A percentile compares a stretch with the other conserved stretches of the same genome.
Evolutionary conservation across 371 early-diverging fungal species (phyloP).

Genomic region (Fennellomyces sp.): DNA sequence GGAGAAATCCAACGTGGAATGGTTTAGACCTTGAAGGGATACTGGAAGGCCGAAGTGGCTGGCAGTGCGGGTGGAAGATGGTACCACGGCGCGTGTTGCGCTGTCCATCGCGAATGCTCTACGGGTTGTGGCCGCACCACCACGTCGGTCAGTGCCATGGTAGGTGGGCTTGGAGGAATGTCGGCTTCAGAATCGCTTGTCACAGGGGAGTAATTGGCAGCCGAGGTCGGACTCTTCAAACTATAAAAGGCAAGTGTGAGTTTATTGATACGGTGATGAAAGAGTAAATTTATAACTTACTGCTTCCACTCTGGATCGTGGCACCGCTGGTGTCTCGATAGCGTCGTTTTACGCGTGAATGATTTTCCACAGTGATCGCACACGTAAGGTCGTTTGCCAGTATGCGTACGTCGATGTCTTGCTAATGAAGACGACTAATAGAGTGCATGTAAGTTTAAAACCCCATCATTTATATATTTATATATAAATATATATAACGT

Average conservation of each 20-base stretch:
- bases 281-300: constrained; percentile 28
- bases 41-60: not conserved
- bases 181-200: constrained; percentile 18
- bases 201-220: constrained; percentile 10
- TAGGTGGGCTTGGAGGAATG: constrained; percentile 17
- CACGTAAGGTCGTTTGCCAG: constrained; percentile 53
- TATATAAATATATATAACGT: constrained; percentile 22
- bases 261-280: not conserved
- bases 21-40: constrained; percentile 3
- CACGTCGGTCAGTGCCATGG: constrained; percentile 1
- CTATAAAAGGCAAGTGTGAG: constrained; percentile 9
- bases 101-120: constrained; percentile 15
- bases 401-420: constrained; percentile 54
- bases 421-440: constrained; percentile 50
- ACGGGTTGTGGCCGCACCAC: constrained; percentile 16
- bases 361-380: constrained; percentile 61
- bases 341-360: constrained; percentile 70
- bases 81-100: not conserved
- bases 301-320: constrained; percentile 30
- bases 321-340: constrained; percentile 68
- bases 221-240: constrained; percentile 14
- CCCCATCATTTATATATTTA: not conserved
- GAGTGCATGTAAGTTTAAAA: not conserved
- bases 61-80: not conserved
- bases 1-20: no score